phyloP scores from a whole-genome alignment of 2,329 filamentous ascomycete genomes.

The Emmonsiellopsis sp. region DNA sequence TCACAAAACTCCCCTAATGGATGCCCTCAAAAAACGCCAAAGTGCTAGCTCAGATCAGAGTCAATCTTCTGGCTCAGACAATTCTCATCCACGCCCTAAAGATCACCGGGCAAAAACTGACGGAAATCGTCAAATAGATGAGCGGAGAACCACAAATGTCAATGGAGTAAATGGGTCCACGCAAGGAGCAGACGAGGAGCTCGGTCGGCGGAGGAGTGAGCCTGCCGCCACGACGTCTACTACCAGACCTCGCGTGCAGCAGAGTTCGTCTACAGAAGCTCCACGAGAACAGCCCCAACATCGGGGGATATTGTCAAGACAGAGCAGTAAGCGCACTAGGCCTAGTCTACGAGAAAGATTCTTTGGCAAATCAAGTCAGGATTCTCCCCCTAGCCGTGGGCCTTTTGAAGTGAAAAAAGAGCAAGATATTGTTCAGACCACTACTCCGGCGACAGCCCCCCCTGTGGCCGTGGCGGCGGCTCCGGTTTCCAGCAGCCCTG shows the following conservation, averaged over 20 bases:
- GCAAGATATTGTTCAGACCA: background rate
- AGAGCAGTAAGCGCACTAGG: no score
- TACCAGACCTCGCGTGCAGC: no score
- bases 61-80: background rate
- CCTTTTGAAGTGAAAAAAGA: background rate
- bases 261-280: background rate
- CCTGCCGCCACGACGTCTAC: background rate
- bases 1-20: background rate
- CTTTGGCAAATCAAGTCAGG: background rate
- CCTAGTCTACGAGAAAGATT: background rate
- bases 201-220: background rate
- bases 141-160: background rate
- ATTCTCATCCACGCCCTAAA: background rate
- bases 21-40: background rate
- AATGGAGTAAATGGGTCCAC: no score
- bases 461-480: background rate
- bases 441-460: background rate
- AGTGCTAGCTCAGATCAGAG: background rate
- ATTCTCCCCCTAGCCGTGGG: background rate
- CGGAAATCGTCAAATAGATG: background rate
- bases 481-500: no score
- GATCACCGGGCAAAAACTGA: background rate
- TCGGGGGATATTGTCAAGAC: background rate
- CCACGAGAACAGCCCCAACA: background rate
- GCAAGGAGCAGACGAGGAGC: background rate